Evolutionary conservation across 768 basidiomycete species (phyloP), one percentile per base, ranked within the genome.

Genomic region (Epithele typhae): DNA sequence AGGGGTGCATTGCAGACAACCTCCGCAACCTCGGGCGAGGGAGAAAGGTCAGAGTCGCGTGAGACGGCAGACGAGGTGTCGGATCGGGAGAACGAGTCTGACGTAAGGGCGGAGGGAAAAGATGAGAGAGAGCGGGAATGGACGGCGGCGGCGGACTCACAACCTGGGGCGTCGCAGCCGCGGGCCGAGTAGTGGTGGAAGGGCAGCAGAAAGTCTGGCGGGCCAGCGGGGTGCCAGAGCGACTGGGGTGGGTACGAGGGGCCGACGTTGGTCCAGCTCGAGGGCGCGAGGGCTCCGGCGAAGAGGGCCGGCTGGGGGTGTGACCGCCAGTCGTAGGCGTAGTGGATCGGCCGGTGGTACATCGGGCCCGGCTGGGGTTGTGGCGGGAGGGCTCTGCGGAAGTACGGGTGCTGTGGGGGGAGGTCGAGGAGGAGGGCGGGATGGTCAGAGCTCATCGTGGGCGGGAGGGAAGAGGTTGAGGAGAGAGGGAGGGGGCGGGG

Each of bases 1-100:
- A 85, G 70, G n/a, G 83, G 83, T 2, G 80, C 78, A 51, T 81
- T 75, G 68, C 80, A 83, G 18, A 82, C 70, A 64, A 81, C 74
- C 49, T 77, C 72, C 36, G 75, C 52, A 9, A 65, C 25, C 18
- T 60, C 54, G 1, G 66, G 63, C 3, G 67, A 59, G 17, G 63
- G 58, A 27, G 62, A 52, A 10, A 54, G 35, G 46, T 59, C 59
- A 17, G 63, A 53, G 44, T 53, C 51, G 37, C 49, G 52, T 25
- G 59, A 58, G 47, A 54, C 48, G 35, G 59, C 52, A 25, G 61
- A 62, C 36, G 57, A 59, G 9, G 59, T 53, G 27, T 66, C 63
- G 18, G 63, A 59, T 17, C 74, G 76, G 3, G 76, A 75, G 0
- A 76, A 64, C 6, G 71, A 65, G 43, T 67, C 73, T 74, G 53